Evolutionary conservation across 345 rosid genomes (phyloP), one percentile per base, ranked within the genome.

Genomic region (Murraya paniculata): DNA sequence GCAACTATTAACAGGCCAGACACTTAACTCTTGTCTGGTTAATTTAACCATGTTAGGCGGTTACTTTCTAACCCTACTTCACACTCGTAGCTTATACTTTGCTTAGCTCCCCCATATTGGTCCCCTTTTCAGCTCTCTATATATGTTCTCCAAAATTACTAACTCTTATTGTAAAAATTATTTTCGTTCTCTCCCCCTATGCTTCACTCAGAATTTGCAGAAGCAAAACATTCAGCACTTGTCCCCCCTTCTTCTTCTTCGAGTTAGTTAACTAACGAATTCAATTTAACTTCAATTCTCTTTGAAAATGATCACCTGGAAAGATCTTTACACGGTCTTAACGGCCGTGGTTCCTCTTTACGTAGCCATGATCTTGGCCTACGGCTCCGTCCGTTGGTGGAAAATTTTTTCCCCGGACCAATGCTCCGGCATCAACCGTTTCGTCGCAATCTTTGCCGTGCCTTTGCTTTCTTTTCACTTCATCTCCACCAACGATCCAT

Each of bases 301-400:
- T 58, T 1, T 45, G 13, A 36, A 85, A 85, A 95, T 95, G 99
- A 95, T 95, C 75, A 81, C 83, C 10, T 80, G 88, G 85, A 64
- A 82, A n/a, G 99, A 95, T 73, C 87, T 95, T 30, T 95, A 95
- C 92, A 90, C 89, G 70, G 99, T 95, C 61, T 86, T 95, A 82
- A 88, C 96, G 30, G 98, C 98, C 65, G 89, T 95, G 82, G 85
- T 92, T 30, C 99, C 99, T 1, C 91, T 95, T 1, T 94, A 95
- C 79, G 98, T 93, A 74, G 99, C 99, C 50, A 95, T 95, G 99
- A 83, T 93, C 71, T 81, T 95, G 28, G 99, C 99, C 2, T 95
- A 92, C 71, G 98, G 99, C 27, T 95, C 99, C 28, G 99, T 95
- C 10, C 93, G 91, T 58, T 95, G 98, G 99, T 95, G 99, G 98